Conservation (phyloP, 2,329 filamentous ascomycete genomes). For the Paecilomyces fulvus region DNA sequence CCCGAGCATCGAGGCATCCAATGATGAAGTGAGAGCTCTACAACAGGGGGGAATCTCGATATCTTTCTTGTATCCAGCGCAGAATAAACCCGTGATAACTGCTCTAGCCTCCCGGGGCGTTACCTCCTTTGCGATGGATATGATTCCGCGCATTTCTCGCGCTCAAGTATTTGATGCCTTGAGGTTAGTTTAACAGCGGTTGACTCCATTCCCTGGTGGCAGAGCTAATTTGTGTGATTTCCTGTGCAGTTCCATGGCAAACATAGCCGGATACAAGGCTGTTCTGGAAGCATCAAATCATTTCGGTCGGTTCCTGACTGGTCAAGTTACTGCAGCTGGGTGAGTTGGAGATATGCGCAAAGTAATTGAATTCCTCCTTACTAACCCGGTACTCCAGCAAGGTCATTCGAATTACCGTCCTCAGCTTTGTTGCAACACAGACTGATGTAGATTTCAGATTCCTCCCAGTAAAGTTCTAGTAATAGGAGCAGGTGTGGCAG, state of each 20-base stretch:
- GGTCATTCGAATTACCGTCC: slow-evolving; percentile 6
- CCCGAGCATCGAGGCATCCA: slow-evolving; percentile 50
- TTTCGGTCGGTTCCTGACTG: slow-evolving; percentile 80
- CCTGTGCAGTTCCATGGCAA: slow-evolving; percentile 69
- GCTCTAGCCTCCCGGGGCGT: slow-evolving; percentile 61
- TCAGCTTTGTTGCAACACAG: background rate
- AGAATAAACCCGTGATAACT: slow-evolving; percentile 69
- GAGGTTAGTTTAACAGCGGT: slow-evolving; percentile 20
- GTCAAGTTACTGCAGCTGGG: slow-evolving; percentile 82
- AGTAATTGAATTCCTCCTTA: background rate
- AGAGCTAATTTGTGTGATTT: background rate
- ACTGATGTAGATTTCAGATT: slow-evolving; percentile 48
- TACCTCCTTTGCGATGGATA: slow-evolving; percentile 83
- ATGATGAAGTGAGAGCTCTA: slow-evolving; percentile 60
- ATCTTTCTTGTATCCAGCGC: slow-evolving; percentile 73
- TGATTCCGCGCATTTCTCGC: slow-evolving; percentile 81
- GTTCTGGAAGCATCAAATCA: slow-evolving; percentile 83
- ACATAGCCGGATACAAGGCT: slow-evolving; percentile 89
- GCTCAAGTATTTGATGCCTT: slow-evolving; percentile 84
- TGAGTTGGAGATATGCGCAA: slow-evolving; percentile 21
- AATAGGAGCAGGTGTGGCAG: slow-evolving; percentile 83
- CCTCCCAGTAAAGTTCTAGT: slow-evolving; percentile 84
- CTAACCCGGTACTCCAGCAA: slow-evolving; percentile 12
- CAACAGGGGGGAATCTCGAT: slow-evolving; percentile 65
- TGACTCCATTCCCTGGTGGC: background rate